Base-by-base conservation (phyloP, 1,139 yeast genomes). In the Pichia sp. region DNA sequence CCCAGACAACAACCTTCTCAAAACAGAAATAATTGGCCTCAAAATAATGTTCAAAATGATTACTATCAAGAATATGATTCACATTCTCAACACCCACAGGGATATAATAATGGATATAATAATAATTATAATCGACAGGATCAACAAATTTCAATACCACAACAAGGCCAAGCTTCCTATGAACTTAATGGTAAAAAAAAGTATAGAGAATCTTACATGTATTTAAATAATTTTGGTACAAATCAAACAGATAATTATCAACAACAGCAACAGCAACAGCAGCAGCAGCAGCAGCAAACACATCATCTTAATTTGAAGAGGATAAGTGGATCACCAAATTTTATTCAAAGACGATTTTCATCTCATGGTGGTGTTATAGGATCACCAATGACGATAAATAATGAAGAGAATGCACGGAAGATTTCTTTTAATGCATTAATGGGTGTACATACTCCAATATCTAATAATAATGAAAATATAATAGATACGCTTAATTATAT, bases 171-270 rank as follows among this genome's bases (percentile, higher is more conserved):
- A 25, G 27, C 38, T 4, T 30, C 32, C 32, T 7, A 30, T 7
- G 8, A 30, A 7, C 6, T 25, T 8, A 18, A 35, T 7, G 8
- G 4, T 35, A 47, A 51, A 25, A 39, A 47, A 5, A 35, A 42
- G 4, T 45, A 39, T 35, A 45, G 55, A 37, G 56, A 53, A 34
- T 53, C 56, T 1, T 53, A 49, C 28, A 50, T 53, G 53, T 52
- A 50, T 34, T 37, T 52, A 7, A 49, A 52, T 27, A 43, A 37
- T 10, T 25, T 39, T 26, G 34, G 35, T 27, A 33, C 38, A 4
- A 25, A 18, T 7, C 44, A 18, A 18, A 18, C 18, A 18, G 18
- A 18, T 18, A 18, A 18, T 18, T 18, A 18, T 18, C 18, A 18
- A 18, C 18, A 18, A 18, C 28, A 26, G 7, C 39, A 34, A 34